Evolutionary conservation across 2,329 filamentous ascomycete genomes (phyloP).

Genomic region (Paecilomyces niveus): DNA sequence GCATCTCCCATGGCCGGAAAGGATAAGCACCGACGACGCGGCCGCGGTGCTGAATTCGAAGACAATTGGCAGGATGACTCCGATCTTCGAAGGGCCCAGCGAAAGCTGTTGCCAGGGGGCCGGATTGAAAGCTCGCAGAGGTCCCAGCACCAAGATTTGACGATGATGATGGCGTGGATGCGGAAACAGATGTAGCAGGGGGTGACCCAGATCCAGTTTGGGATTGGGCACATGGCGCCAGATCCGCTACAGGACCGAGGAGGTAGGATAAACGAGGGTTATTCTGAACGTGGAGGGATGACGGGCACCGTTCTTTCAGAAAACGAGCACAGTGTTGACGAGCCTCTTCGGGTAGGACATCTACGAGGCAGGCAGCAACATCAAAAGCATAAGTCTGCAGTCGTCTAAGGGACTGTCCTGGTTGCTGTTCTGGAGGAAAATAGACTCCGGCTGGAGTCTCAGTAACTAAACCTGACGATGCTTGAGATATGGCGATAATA

Average conservation of each 20-base stretch:
- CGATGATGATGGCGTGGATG: constrained; percentile 19
- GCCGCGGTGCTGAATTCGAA: constrained; percentile 32
- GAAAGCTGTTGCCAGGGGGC: constrained; percentile 4
- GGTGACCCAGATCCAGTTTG: constrained; percentile 23
- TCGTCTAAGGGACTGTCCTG: constrained; percentile 23
- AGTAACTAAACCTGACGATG: constrained; percentile 24
- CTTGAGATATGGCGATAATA: constrained; percentile 33
- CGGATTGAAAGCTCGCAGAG: constrained; percentile 12
- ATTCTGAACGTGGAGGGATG: constrained; percentile 30
- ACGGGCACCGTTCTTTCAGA: constrained; percentile 35
- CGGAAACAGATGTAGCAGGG: constrained; percentile 24
- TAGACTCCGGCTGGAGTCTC: constrained; percentile 22
- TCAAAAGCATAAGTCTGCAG: constrained; percentile 37
- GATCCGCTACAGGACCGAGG: constrained; percentile 31
- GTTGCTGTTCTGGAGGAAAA: constrained; percentile 19
- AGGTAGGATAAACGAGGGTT: constrained; percentile 35
- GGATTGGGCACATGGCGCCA: constrained; percentile 9
- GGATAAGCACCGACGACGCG: constrained; percentile 27
- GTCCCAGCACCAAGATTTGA: constrained; percentile 13
- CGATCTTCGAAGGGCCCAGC: constrained; percentile 17
- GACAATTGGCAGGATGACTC: constrained; percentile 20
- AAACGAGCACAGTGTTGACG: constrained; percentile 36
- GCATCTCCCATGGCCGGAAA: constrained; percentile 37
- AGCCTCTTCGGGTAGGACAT: constrained; percentile 38
- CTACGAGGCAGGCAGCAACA: constrained; percentile 37